phyloP scores from a whole-genome alignment of 2,329 filamentous ascomycete species.

The Penicillium capsulatum region DNA sequence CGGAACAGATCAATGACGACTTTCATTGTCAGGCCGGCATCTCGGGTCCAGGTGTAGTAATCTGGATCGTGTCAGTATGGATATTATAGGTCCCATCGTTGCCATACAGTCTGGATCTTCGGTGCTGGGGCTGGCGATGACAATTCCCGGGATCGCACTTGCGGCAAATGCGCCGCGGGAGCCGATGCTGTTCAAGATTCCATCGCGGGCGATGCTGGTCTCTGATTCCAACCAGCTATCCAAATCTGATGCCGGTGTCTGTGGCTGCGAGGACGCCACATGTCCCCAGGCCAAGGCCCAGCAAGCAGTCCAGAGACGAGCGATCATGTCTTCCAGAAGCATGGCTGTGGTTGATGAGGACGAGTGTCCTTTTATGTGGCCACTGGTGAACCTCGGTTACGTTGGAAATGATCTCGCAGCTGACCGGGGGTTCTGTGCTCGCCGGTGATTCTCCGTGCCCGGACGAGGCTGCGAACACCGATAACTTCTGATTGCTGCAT shows the following conservation, averaged over 20 bases:
- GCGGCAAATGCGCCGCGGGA: constrained; percentile 46
- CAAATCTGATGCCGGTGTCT: constrained; percentile 13
- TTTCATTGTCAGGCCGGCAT: constrained; percentile 68
- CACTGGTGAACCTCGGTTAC: neutral
- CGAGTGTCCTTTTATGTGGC: constrained; percentile 15
- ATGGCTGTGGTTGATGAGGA: no score
- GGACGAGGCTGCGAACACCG: no score
- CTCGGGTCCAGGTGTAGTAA: constrained; percentile 75
- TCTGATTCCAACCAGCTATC: constrained; percentile 37
- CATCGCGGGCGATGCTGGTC: constrained; percentile 47
- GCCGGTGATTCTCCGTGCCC: no score
- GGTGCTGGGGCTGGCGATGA: constrained; percentile 55
- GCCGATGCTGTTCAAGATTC: constrained; percentile 54
- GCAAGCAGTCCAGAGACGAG: constrained; percentile 18
- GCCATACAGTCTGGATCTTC: constrained; percentile 54
- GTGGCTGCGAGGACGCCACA: constrained; percentile 14
- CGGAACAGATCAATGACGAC: constrained; percentile 63
- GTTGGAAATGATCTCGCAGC: neutral
- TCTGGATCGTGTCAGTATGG: constrained; percentile 46
- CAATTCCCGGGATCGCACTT: constrained; percentile 49
- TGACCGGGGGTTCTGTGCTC: no score
- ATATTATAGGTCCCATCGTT: constrained; percentile 21
- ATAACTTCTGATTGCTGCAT: no score
- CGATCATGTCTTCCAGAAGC: constrained; percentile 12
- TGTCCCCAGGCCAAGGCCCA: constrained; percentile 20